A percentile compares a stretch with the other conserved stretches of the same genome.
phyloP scores from a whole-genome alignment of 2,329 filamentous ascomycete species.

The Trichoderma hamatum region DNA sequence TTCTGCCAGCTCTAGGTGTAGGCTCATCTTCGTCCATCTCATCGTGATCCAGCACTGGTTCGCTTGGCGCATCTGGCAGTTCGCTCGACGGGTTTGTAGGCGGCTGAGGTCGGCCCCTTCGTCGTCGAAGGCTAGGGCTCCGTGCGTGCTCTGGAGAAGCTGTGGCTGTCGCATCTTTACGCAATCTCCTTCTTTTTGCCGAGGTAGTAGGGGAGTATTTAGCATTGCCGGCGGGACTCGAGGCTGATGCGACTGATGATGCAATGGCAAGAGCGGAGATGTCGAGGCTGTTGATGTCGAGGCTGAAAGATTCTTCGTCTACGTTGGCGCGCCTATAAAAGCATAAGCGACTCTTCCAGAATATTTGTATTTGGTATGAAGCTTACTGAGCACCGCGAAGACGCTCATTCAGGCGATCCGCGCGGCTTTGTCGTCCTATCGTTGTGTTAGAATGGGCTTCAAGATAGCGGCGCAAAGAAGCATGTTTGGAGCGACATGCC shows the following conservation, averaged over 20 bases:
- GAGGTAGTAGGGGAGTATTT: conserved; percentile 50
- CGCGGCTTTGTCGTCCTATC: conserved; percentile 52
- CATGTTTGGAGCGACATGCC: conserved; percentile 33
- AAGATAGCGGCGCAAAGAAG: neutral
- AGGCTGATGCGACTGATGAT: conserved; percentile 33
- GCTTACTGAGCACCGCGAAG: conserved; percentile 66
- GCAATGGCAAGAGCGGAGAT: conserved; percentile 28
- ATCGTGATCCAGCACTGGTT: conserved; percentile 28
- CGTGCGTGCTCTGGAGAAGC: conserved; percentile 18
- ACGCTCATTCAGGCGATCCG: conserved; percentile 65
- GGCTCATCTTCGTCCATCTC: conserved; percentile 29
- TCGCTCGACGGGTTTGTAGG: conserved; percentile 35
- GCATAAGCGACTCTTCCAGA: neutral
- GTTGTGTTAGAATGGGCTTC: neutral
- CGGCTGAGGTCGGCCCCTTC: conserved; percentile 29
- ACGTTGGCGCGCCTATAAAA: conserved; percentile 56
- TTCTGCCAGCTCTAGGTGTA: conserved; percentile 13
- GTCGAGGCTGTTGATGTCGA: conserved; percentile 51
- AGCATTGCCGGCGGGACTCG: conserved; percentile 33
- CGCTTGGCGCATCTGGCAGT: conserved; percentile 38
- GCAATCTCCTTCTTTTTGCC: conserved; percentile 49
- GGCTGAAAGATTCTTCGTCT: conserved; percentile 60
- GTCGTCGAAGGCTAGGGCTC: conserved; percentile 26
- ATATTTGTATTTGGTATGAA: neutral
- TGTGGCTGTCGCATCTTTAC: conserved; percentile 28